Evolutionary conservation across 805 yeast genomes (phyloP), one percentile per base, ranked within the genome.

Genomic region (Candida vaughaniae): DNA sequence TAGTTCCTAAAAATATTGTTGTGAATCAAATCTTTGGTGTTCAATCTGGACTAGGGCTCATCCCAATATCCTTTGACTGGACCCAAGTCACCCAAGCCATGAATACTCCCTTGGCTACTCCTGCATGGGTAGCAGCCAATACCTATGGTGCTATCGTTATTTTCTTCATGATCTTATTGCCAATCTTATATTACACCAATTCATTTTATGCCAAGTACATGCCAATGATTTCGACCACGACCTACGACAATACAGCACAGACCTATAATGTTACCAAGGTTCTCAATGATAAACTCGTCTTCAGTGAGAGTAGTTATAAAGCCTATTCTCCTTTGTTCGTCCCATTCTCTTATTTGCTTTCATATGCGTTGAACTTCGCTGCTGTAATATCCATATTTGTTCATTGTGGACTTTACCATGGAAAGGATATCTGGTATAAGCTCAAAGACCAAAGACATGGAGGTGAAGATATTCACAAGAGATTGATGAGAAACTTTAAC

Each of bases 11-110:
- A 27, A 77, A 77, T 51, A 71, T 73, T 33, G 68, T 71, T 12
- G 67, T 80, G 16, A 80, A 78, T 47, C 82, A 77, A 49, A 59
- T 82, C 14, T 80, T 82, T 46, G 90, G 90, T 33, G 66, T 73
- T 6, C 42, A 58, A 8, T 58, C 74, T 9, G 88, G 89, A 6
- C 58, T 81, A 38, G 87, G 85, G 14, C 48, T 78, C 52, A 55
- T 78, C 44, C 87, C 88, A 5, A 53, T 80, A 29, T 76, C 76
- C 48, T 63, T 80, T 29, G 73, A 78, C 16, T 34, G 38, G 38
- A 22, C 31, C 2, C 36, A 33, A 20, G 29, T 25, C 2, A 33
- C 36, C 10, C 29, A 33, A 19, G 36, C 36, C 10, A 22, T 31
- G 27, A 23, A 25, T 18, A 26, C 36, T 4, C 85, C 87, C 7